phyloP scores from a whole-genome alignment of 129 eudicot genomes.

The Centaurea solstitialis region DNA sequence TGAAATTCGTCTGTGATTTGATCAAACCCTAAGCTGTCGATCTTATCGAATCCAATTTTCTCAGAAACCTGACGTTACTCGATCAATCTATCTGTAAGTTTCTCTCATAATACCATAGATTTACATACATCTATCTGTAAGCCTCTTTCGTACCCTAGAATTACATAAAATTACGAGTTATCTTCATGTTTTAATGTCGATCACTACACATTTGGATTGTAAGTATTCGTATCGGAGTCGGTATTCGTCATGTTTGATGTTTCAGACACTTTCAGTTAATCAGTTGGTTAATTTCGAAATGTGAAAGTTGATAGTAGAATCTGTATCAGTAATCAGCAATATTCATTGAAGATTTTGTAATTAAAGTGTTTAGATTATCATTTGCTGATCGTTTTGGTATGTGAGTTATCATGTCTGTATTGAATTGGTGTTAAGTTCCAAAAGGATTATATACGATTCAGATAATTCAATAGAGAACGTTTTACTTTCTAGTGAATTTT shows the following conservation, averaged over 20 bases:
- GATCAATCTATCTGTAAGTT: background rate
- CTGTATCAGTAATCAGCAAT: background rate
- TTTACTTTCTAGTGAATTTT: background rate
- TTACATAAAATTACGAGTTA: background rate
- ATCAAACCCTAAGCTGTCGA: background rate
- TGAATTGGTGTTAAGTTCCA: background rate
- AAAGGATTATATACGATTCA: background rate
- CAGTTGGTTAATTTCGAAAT: background rate
- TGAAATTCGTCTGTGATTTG: background rate
- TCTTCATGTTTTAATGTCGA: conserved; percentile 11
- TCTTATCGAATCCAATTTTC: background rate
- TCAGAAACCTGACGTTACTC: background rate
- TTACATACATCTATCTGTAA: background rate
- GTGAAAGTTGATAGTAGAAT: too few relatives aligned
- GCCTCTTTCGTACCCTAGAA: background rate
- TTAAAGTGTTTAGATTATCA: background rate
- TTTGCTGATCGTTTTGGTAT: background rate
- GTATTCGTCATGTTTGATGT: background rate
- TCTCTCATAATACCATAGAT: background rate
- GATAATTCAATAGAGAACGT: background rate
- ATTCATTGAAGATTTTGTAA: background rate
- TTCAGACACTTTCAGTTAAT: background rate
- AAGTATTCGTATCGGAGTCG: background rate
- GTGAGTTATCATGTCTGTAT: background rate
- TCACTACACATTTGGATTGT: background rate